Conservation (phyloP, 2,329 filamentous ascomycete species). For the Fusarium sp. region DNA sequence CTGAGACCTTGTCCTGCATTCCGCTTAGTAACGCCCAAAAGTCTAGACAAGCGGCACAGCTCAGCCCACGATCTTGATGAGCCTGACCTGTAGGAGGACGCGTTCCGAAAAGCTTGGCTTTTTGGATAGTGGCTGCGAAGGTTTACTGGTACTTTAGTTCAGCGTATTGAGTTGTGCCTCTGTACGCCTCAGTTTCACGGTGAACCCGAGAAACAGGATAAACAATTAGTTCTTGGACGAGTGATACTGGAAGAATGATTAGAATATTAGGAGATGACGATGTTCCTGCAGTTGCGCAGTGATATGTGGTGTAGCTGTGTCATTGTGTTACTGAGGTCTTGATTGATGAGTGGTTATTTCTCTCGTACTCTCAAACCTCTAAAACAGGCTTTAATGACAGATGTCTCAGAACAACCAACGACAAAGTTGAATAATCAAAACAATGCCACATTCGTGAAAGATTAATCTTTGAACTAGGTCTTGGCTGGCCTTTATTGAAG, state of each 20-base stretch:
- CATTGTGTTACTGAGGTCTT: slow-evolving; percentile 23
- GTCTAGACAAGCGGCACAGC: slow-evolving; percentile 33
- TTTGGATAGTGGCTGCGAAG: slow-evolving; percentile 24
- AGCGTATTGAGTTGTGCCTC: slow-evolving; percentile 4
- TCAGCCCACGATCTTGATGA: slow-evolving; percentile 9
- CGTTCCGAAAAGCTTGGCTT: slow-evolving; percentile 20
- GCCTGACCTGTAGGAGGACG: neutral
- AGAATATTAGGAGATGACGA: slow-evolving; percentile 11
- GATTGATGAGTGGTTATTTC: slow-evolving; percentile 8
- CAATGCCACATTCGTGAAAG: slow-evolving; percentile 4
- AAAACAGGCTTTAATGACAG: slow-evolving; percentile 27
- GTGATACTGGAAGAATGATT: neutral
- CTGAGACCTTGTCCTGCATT: slow-evolving; percentile 12
- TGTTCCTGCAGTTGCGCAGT: slow-evolving; percentile 9
- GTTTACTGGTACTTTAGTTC: neutral
- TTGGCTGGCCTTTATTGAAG: slow-evolving; percentile 16
- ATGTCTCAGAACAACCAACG: slow-evolving; percentile 24
- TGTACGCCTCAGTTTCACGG: slow-evolving; percentile 10
- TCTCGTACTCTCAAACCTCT: slow-evolving; percentile 17
- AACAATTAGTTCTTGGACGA: neutral
- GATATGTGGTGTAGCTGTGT: neutral
- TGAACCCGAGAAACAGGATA: neutral
- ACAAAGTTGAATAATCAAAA: slow-evolving; percentile 14
- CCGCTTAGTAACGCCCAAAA: slow-evolving; percentile 7
- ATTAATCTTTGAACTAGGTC: neutral